A percentile compares a stretch with the other conserved stretches of the same genome.
These are phyloP conservation scores for Nakaseomyces nivariensis DNA, from an alignment of 1,139 yeast species.

Conservation along the genomic window DNA sequence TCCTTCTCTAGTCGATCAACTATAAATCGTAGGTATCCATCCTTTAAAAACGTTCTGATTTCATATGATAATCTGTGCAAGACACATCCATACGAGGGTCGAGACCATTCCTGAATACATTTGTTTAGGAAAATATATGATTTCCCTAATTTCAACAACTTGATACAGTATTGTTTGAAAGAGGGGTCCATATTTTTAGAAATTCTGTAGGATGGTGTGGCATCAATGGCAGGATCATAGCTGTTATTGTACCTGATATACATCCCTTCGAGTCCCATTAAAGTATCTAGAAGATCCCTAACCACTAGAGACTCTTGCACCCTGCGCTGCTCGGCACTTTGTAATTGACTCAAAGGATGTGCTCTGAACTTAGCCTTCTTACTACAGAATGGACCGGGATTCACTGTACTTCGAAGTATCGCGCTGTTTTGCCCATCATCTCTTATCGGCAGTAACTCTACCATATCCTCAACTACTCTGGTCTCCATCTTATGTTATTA, in stretches of 20 bases:
- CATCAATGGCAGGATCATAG: conserved; percentile 37
- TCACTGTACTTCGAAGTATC: conserved; percentile 21
- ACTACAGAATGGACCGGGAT: conserved; percentile 29
- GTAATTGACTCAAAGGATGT: conserved; percentile 31
- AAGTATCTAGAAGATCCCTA: conserved; percentile 56
- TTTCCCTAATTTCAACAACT: conserved; percentile 53
- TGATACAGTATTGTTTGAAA: conserved; percentile 60
- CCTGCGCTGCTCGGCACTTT: conserved; percentile 31
- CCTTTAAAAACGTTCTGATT: conserved; percentile 40
- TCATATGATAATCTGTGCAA: conserved; percentile 64
- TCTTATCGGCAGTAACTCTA: conserved; percentile 3
- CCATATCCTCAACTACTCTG: conserved; percentile 11
- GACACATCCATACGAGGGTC: conserved; percentile 53
- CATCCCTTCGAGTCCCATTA: conserved; percentile 72
- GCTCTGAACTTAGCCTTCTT: conserved; percentile 32
- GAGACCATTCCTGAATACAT: conserved; percentile 51
- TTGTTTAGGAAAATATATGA: conserved; percentile 44
- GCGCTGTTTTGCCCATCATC: conserved; percentile 4
- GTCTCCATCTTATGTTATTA: conserved; percentile 7
- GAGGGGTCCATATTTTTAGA: conserved; percentile 68
- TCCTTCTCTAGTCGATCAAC: conserved; percentile 46
- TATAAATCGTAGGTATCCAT: conserved; percentile 37
- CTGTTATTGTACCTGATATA: conserved; percentile 61
- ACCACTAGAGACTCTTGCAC: conserved; percentile 66
- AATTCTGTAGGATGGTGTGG: conserved; percentile 56